Evolutionary conservation across 2,329 filamentous ascomycete species (phyloP).

Genomic region (Albifimbria verrucaria): DNA sequence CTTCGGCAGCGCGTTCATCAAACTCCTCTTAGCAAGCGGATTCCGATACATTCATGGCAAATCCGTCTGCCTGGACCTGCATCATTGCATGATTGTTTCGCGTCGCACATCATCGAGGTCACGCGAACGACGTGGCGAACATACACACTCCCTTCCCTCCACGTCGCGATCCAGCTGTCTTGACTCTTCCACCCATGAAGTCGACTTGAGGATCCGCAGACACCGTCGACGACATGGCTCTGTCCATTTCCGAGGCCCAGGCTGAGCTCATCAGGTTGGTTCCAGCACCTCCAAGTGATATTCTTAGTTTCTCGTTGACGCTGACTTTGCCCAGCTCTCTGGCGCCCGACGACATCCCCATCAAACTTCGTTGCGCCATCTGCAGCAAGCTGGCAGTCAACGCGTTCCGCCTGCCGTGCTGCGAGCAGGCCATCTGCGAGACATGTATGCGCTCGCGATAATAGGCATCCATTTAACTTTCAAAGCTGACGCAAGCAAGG

Average conservation of each 20-base stretch:
- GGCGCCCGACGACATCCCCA: slow-evolving; percentile 81
- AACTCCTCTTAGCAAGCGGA: neutral
- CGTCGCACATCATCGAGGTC: neutral
- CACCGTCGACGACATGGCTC: slow-evolving; percentile 25
- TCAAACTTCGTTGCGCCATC: slow-evolving; percentile 90
- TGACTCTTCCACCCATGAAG: slow-evolving; percentile 7
- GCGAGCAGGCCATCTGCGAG: slow-evolving; percentile 92
- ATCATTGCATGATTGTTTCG: neutral
- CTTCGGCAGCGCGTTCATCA: slow-evolving; percentile 2
- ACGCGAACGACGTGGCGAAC: neutral
- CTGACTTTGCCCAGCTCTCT: slow-evolving; percentile 58
- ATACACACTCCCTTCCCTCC: neutral
- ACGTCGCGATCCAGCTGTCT: neutral
- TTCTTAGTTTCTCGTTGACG: neutral
- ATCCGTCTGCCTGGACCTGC: neutral
- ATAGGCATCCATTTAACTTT: neutral
- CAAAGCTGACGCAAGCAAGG: slow-evolving; percentile 44
- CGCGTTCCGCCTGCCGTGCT: slow-evolving; percentile 88
- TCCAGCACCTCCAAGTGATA: too few relatives aligned
- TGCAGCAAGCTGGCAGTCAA: slow-evolving; percentile 90
- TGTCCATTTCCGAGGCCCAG: slow-evolving; percentile 45
- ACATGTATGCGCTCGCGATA: slow-evolving; percentile 55
- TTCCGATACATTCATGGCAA: neutral
- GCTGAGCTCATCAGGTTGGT: slow-evolving; percentile 56
- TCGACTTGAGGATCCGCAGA: neutral